Conservation (phyloP, 73 alveolate species). For the Paramecium biaurelia region DNA sequence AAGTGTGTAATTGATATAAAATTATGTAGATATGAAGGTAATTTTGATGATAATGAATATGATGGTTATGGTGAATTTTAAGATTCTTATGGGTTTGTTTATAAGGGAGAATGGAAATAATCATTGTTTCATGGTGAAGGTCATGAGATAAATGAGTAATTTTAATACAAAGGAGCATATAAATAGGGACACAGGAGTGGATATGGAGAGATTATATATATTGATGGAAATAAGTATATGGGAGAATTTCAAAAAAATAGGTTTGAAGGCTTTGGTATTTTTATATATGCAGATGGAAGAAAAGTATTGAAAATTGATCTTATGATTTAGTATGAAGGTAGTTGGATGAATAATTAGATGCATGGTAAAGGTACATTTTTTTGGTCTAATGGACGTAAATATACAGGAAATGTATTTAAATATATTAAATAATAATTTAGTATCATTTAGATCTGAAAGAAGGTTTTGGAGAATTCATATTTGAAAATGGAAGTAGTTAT, state of each 20-base stretch:
- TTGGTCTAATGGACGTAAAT: slow-evolving; percentile 29
- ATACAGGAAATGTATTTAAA: background rate
- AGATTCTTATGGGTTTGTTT: slow-evolving; percentile 60
- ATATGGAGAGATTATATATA: slow-evolving; percentile 65
- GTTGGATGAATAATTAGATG: slow-evolving; percentile 38
- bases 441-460: background rate
- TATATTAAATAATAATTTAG: background rate
- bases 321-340: slow-evolving; percentile 54
- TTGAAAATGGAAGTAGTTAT: slow-evolving; percentile 10
- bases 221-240: slow-evolving; percentile 67
- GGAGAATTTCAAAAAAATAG: slow-evolving; percentile 19
- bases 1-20: background rate
- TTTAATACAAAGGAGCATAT: slow-evolving; percentile 61
- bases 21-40: slow-evolving; percentile 56
- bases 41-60: slow-evolving; percentile 25
- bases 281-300: slow-evolving; percentile 62
- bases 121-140: slow-evolving; percentile 69
- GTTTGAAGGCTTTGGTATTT: slow-evolving; percentile 59
- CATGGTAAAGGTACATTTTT: slow-evolving; percentile 23
- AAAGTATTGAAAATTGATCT: background rate
- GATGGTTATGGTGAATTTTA: slow-evolving; percentile 62
- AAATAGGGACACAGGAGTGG: slow-evolving; percentile 67
- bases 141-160: slow-evolving; percentile 66
- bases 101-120: slow-evolving; percentile 65
- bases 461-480: slow-evolving; percentile 12